Conservation (phyloP, 2,329 filamentous ascomycete species). For the Xylaria multiplex region DNA sequence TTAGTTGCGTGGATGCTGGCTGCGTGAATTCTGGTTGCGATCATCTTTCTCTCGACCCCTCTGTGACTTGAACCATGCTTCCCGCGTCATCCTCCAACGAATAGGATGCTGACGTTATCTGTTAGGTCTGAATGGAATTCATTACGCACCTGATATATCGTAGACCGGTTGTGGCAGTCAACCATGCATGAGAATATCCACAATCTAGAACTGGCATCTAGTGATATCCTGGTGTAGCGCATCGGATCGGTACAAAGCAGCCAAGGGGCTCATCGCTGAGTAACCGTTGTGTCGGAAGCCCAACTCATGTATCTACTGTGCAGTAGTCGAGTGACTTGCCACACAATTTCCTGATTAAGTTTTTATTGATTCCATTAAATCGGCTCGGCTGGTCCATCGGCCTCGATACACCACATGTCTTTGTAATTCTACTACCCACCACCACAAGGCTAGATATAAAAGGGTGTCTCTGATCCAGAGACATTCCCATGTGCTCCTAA, state of each 20-base stretch:
- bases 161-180: slow-evolving; percentile 31
- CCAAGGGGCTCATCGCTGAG: slow-evolving; percentile 25
- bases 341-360: slow-evolving; percentile 9
- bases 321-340: slow-evolving; percentile 14
- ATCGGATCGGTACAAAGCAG: slow-evolving; percentile 13
- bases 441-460: slow-evolving; percentile 15
- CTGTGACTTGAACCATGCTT: slow-evolving; percentile 32
- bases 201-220: slow-evolving; percentile 17
- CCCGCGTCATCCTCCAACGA: slow-evolving; percentile 26
- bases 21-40: slow-evolving; percentile 19
- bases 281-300: slow-evolving; percentile 15
- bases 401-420: slow-evolving; percentile 8
- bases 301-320: slow-evolving; percentile 3
- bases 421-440: slow-evolving; percentile 5
- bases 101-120: slow-evolving; percentile 34
- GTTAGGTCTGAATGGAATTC: slow-evolving; percentile 11
- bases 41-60: slow-evolving; percentile 29
- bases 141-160: slow-evolving; percentile 19
- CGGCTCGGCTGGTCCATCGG: slow-evolving; percentile 16
- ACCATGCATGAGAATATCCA: slow-evolving; percentile 30
- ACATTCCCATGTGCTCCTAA: slow-evolving; percentile 15
- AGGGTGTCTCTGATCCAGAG: slow-evolving; percentile 17
- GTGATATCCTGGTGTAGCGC: slow-evolving; percentile 28
- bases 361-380: slow-evolving; percentile 30
- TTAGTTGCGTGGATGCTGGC: neutral